Base-by-base conservation (phyloP, 2,329 filamentous ascomycete genomes). In the Sordariomycetes sp. region DNA sequence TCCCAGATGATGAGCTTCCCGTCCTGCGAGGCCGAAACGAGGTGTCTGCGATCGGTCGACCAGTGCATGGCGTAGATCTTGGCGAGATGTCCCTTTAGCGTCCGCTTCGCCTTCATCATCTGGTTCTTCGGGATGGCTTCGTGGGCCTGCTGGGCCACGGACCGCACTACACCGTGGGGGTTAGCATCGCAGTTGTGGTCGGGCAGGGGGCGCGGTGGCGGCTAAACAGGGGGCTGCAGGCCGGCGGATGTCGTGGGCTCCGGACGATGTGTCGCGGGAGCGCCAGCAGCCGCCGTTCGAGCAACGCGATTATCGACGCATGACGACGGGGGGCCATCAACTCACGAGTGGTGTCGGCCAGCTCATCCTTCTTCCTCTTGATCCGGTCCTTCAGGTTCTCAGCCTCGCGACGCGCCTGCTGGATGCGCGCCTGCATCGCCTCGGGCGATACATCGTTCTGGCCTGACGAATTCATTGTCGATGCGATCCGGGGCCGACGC, bases 31-130 rank as follows among this genome's bases (percentile, higher is more conserved):
- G 94, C 94, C 13, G 94, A 97, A 56, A 99, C 94, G 60, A 97
- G 84, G 74, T 97, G 94, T 73, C 94, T 86, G 69, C 94, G 85
- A 75, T 99, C 94, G 62, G 94, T 99, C 36, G 94, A 97, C 94
- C 94, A 99, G 78, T 99, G 94, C 94, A 99, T 99, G 66, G 94
- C 94, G 74, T 99, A 99, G 67, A 99, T 99, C 78, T 99, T 99
- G 66, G 94, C 94, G 64, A 99, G 77, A 80, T 99, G 94, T 63
- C 94, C 94, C 78, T 97, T 97, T 64, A 99, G 80, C 55, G 91
- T 96, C 67, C 90, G 88, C 78, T 95, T 94, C 62, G 92, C 89
- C 80, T 94, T 95, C 94, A 99, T 97, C 69, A 92, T 82, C 70
- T 84, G 81, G 73, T 95, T 94, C 73, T 88, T 87, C 62, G 92